These are phyloP conservation scores for Juncus effusus DNA, from an alignment of 176 grass and related monocot species.

Conservation along the genomic window DNA sequence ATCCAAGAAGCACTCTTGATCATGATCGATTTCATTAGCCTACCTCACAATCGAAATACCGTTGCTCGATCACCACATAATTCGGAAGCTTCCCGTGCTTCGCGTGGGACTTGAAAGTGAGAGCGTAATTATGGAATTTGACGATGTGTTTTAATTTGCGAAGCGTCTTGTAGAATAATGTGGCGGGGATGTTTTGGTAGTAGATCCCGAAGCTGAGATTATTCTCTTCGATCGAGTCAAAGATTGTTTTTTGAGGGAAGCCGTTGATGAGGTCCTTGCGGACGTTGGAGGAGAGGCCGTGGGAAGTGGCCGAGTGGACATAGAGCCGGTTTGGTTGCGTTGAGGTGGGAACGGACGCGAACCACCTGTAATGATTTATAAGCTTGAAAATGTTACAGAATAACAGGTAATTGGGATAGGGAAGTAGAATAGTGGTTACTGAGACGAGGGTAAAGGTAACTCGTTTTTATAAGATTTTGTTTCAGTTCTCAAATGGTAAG, in stretches of 20 bases:
- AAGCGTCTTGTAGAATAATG: constrained; percentile 82
- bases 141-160: constrained; percentile 61
- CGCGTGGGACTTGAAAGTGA: constrained; percentile 82
- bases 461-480: no score
- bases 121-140: constrained; percentile 86
- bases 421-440: no score
- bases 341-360: constrained; percentile 81
- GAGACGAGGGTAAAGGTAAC: no score
- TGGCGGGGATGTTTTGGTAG: constrained; percentile 89
- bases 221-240: constrained; percentile 73
- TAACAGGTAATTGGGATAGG: no score
- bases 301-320: constrained; percentile 84
- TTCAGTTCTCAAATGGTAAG: no score
- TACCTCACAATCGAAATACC: constrained; percentile 65
- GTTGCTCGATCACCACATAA: constrained; percentile 82
- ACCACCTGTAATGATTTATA: constrained; percentile 41
- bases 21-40: no score
- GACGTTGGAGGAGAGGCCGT: constrained; percentile 82
- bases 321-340: constrained; percentile 93
- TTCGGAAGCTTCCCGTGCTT: constrained; percentile 61
- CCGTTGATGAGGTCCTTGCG: constrained; percentile 88
- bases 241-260: constrained; percentile 95
- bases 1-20: no score
- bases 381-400: no score
- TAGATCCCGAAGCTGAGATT: constrained; percentile 78